Evolutionary conservation across 1,284 basidiomycete genomes (phyloP), one percentile per base, ranked within the genome.

Genomic region (Butyriboletus appendiculatus): DNA sequence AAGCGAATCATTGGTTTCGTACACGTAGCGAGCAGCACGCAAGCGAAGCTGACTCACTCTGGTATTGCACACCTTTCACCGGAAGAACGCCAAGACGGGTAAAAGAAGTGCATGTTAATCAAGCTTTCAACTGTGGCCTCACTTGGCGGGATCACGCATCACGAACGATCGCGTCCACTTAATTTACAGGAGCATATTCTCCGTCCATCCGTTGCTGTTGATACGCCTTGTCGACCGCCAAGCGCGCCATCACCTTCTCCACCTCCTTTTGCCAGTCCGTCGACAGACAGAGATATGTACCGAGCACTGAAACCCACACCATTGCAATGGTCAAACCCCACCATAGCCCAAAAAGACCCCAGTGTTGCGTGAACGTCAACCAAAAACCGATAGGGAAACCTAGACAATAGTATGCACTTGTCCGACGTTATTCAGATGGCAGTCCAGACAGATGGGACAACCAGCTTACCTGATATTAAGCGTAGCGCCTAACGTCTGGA

Each of bases 261-360:
- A 86, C 83, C 65, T 89, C 84, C 40, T 67, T 68, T 9, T 81
- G 62, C 87, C 88, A 89, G 67, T 89, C 77, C n/a, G 84, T 80
- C 22, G 64, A 64, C 30, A 85, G 18, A 53, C 76, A 81, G 5
- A 89, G 59, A 59, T 74, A 75, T 1, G 79, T 76, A 6, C 81
- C 82, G 2, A 81, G 48, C 1, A 76, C 62, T 0, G 82, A 72
- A 49, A 74, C 75, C 64, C 82, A 86, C 7, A 83, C 64, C 50
- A 88, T 75, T 4, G 84, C 81, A 9, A 84, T 62, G 0, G 84
- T 86, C 20, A 88, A 69, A 22, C 88, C 88, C 53, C 82, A 73
- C 87, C 88, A 90, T 5, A 90, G 71, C 2, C 87, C 87, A 34
- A 76, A 75, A 28, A 90, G 72, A 1, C 73, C 75, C 67, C 81